Conservation (phyloP, 768 basidiomycete genomes). For the Suillus plorans region DNA sequence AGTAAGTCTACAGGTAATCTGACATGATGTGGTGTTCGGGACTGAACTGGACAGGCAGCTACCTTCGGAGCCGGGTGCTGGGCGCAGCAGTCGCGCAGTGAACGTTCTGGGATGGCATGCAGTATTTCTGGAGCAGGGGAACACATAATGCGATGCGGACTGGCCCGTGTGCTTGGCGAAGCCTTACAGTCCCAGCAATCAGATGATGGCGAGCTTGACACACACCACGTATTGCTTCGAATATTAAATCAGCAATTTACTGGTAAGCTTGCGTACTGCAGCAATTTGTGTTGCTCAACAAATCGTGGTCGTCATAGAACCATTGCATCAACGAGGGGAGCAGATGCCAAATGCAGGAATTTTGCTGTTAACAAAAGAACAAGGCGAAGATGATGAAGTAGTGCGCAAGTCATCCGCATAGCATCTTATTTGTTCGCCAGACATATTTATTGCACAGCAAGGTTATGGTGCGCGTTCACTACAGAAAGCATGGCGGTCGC, state of each 20-base stretch:
- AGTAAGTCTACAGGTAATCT: constrained; percentile 35
- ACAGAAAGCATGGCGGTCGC: constrained; percentile 81
- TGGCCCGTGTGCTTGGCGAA: constrained; percentile 59
- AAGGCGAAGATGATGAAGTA: constrained; percentile 23
- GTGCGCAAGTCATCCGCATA: constrained; percentile 26
- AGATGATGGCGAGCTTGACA: constrained; percentile 40
- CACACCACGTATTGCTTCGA: constrained; percentile 51
- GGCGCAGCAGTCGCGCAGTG: constrained; percentile 43
- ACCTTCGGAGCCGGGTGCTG: constrained; percentile 77
- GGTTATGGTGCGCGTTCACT: constrained; percentile 84
- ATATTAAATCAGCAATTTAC: constrained; percentile 50
- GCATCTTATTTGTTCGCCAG: neutral
- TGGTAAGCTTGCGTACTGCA: constrained; percentile 36
- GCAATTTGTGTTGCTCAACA: neutral
- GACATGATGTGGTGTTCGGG: neutral
- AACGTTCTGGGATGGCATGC: constrained; percentile 50
- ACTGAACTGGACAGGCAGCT: constrained; percentile 50
- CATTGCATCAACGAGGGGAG: constrained; percentile 39
- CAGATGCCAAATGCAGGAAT: constrained; percentile 57
- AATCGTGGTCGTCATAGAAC: constrained; percentile 26
- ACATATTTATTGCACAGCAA: constrained; percentile 38
- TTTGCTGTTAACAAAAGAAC: constrained; percentile 56
- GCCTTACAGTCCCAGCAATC: constrained; percentile 29
- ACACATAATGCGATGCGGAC: constrained; percentile 54
- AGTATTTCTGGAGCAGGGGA: constrained; percentile 80